Evolutionary conservation across 352 stramenopile genomes (phyloP), one percentile per base, ranked within the genome.

Genomic region (Phytopythium aichiense): DNA sequence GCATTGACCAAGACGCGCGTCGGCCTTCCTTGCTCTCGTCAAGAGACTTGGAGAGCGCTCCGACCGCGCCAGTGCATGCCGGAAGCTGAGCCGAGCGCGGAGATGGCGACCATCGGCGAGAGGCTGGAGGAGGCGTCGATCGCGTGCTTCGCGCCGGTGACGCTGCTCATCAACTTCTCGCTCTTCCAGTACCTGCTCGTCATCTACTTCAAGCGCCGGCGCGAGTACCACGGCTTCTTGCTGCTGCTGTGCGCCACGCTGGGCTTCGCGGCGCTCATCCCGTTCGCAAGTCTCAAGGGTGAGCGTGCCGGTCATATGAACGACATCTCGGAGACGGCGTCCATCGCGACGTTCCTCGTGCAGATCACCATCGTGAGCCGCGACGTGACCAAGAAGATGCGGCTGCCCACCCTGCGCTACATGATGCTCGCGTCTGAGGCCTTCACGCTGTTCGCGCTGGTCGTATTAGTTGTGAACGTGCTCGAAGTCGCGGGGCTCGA

Each of bases 341-440:
- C 69, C 1, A 55, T 72, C 38, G 31, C 73, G 8, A 76, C 64
- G 16, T 79, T 82, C 59, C 65, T 76, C 8, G 66, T 77, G 4
- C 73, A 79, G 51, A 79, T 81, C 63, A 76, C 71, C 0, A 66
- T 77, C 13, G 67, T 81, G 25, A 67, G 67, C 20, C 55, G 59
- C 22, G 70, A 63, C 30, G 62, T 78, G 15, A 61, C 58, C 25
- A 48, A 60, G 15, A 67, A 67, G 38, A 64, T 79, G 45, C 66
- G 65, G 31, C 40, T 81, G 13, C 49, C 42, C 1, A 71, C 64
- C 0, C 64, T 81, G 7, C 23, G 49, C 38, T 71, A 60, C 51
- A 60, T 77, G 13, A 77, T 61, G 13, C 40, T 64, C 35, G 28
- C 60, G 3, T 61, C 69, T 0, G 69, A 80, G 25, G 13, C 52